Evolutionary conservation across 23 red algal species (phyloP).

Genomic region (Cyanidioschyzon merolae): DNA sequence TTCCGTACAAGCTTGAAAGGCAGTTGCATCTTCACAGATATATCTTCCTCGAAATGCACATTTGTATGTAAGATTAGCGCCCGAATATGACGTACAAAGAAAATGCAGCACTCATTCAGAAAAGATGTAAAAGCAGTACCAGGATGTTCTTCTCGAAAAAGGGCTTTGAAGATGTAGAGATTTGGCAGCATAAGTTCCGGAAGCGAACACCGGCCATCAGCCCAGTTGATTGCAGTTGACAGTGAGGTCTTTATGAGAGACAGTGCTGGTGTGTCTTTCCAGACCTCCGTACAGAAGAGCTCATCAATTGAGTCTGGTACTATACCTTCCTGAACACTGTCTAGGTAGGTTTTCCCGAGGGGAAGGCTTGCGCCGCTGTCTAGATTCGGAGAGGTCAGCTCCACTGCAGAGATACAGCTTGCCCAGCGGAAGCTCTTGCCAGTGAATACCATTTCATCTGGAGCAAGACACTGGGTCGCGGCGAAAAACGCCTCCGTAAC

Average conservation of each 20-base stretch:
- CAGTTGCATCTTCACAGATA: neutral
- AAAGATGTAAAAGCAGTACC: neutral
- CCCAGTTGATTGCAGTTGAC: neutral
- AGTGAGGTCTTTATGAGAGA: neutral
- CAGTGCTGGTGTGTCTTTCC: neutral
- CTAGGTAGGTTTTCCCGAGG: neutral
- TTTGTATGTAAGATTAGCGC: neutral
- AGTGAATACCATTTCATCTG: neutral
- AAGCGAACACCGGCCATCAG: neutral
- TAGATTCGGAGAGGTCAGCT: neutral
- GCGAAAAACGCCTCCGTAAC: neutral
- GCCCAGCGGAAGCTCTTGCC: neutral
- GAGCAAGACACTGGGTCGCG: neutral
- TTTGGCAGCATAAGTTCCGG: neutral
- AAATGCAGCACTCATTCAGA: neutral
- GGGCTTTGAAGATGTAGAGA: neutral
- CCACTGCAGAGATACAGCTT: neutral
- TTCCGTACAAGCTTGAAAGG: neutral
- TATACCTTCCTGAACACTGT: neutral
- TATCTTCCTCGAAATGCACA: constrained; percentile 10
- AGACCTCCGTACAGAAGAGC: neutral
- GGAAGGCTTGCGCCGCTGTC: neutral
- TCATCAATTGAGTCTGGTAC: neutral
- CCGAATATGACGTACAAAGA: neutral
- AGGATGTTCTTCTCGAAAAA: neutral